Conservation (phyloP, 2,329 filamentous ascomycete species). For the Periconia sp. region DNA sequence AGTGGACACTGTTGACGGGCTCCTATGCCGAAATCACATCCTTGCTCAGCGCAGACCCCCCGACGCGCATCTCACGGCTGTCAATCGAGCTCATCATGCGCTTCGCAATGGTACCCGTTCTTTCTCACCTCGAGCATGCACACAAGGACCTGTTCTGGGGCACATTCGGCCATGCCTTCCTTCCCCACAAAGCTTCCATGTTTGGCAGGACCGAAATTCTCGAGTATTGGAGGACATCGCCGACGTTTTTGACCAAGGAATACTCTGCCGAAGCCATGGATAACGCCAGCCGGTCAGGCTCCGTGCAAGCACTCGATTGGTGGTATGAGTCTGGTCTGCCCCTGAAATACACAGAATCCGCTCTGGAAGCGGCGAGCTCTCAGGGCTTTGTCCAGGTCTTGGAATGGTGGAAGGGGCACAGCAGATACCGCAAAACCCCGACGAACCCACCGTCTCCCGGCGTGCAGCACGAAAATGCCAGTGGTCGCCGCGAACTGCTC, state of each 20-base stretch:
- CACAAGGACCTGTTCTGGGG: conserved; percentile 79
- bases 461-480: conserved; percentile 15
- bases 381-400: conserved; percentile 84
- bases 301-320: conserved; percentile 84
- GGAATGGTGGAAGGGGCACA: conserved; percentile 87
- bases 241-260: conserved; percentile 80
- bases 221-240: conserved; percentile 86
- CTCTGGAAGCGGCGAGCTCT: conserved; percentile 83
- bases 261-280: conserved; percentile 86
- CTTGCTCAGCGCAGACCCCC: conserved; percentile 70
- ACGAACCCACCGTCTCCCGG: conserved; percentile 13
- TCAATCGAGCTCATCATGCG: conserved; percentile 89
- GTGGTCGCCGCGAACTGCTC: conserved; percentile 35
- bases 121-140: conserved; percentile 69
- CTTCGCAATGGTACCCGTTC: conserved; percentile 78
- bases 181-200: conserved; percentile 86
- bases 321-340: conserved; percentile 82
- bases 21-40: conserved; percentile 71
- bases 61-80: conserved; percentile 75
- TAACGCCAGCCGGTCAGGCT: conserved; percentile 82
- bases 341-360: conserved; percentile 81
- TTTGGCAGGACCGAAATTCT: conserved; percentile 84
- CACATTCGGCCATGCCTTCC: conserved; percentile 77
- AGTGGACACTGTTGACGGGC: conserved; percentile 80
- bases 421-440: conserved; percentile 47